These are phyloP conservation scores for Candida ponderosae DNA, from an alignment of 805 yeast genomes.

Conservation along the genomic window DNA sequence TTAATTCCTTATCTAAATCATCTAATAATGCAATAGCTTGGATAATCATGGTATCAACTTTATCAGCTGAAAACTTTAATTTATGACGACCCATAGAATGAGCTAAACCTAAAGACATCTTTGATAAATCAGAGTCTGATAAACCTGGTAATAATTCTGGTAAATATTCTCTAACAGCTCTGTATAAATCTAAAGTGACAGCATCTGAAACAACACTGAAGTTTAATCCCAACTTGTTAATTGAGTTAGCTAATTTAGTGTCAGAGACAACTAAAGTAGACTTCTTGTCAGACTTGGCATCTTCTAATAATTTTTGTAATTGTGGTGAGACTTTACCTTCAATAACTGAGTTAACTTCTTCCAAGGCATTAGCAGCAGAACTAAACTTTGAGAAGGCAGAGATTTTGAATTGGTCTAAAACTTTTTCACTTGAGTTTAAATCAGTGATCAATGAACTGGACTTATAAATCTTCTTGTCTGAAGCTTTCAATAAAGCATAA, in stretches of 20 bases:
- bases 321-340: constrained; percentile 91
- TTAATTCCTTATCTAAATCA: constrained; percentile 94
- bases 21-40: constrained; percentile 97
- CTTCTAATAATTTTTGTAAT: constrained; percentile 69
- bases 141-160: constrained; percentile 94
- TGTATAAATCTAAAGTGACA: constrained; percentile 86
- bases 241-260: constrained; percentile 92
- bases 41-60: constrained; percentile 98
- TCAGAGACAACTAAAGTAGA: constrained; percentile 87
- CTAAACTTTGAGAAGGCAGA: constrained; percentile 92
- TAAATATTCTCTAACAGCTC: constrained; percentile 90
- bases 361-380: constrained; percentile 93
- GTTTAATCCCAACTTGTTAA: constrained; percentile 87
- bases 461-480: constrained; percentile 95
- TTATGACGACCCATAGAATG: constrained; percentile 98
- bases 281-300: constrained; percentile 73
- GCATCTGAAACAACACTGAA: constrained; percentile 90
- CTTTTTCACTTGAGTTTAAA: constrained; percentile 76
- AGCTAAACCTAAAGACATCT: constrained; percentile 97
- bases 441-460: constrained; percentile 67
- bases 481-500: constrained; percentile 93
- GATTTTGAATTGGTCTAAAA: constrained; percentile 83
- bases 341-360: constrained; percentile 85
- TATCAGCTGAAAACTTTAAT: constrained; percentile 94
- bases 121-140: constrained; percentile 72